These are phyloP conservation scores for Margaritispora aquatica DNA, from an alignment of 495 filamentous ascomycete species.

Conservation along the genomic window DNA sequence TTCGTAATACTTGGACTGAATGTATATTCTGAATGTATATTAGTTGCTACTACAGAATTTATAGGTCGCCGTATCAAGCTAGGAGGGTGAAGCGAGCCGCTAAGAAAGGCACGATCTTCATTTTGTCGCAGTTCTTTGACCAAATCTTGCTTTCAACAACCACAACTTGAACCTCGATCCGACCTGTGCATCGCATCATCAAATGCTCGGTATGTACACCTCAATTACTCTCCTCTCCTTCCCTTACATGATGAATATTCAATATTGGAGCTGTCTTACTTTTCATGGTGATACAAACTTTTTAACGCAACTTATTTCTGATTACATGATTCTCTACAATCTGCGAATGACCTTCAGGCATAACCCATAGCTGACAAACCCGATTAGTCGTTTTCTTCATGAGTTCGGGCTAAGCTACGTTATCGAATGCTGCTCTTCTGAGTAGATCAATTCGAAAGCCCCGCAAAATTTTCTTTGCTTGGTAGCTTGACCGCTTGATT, in stretches of 20 bases:
- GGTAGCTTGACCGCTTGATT: neutral
- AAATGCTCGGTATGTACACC: conserved; percentile 6
- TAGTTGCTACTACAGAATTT: no score
- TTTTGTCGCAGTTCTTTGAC: neutral
- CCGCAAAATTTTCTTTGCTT: neutral
- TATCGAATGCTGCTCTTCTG: neutral
- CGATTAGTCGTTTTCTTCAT: neutral
- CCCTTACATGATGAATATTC: conserved; percentile 39
- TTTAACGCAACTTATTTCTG: conserved; percentile 49
- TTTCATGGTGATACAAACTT: conserved; percentile 45
- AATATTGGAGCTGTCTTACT: conserved; percentile 99
- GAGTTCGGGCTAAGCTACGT: neutral
- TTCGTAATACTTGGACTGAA: no score
- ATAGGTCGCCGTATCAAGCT: neutral
- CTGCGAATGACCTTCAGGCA: no score
- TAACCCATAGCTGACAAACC: neutral
- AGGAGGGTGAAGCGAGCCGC: neutral
- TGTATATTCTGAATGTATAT: no score
- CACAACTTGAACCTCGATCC: neutral
- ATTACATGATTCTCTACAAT: no score
- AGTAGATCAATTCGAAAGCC: neutral
- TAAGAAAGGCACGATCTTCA: neutral
- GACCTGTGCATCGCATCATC: neutral
- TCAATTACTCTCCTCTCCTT: neutral
- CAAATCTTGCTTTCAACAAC: neutral